Evolutionary conservation across 2,329 filamentous ascomycete genomes (phyloP).

Genomic region (Exophiala bonariae): DNA sequence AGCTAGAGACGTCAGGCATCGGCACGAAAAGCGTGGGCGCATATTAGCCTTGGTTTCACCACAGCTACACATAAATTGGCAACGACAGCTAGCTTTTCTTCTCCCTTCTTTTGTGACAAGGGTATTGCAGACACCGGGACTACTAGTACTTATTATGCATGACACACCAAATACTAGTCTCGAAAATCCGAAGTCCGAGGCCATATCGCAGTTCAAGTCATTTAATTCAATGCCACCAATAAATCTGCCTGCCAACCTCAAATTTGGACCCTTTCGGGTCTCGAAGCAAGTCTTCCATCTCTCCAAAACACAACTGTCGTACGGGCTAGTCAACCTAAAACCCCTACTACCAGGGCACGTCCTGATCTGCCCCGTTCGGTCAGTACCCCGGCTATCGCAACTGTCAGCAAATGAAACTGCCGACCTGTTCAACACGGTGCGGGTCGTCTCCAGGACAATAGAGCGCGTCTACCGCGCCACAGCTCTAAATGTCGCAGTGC

Average conservation of each 20-base stretch:
- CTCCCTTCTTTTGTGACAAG: no score
- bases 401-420: slow-evolving; percentile 70
- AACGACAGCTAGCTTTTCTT: no score
- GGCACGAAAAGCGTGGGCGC: no score
- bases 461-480: slow-evolving; percentile 62
- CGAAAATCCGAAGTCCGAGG: background rate
- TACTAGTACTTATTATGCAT: no score
- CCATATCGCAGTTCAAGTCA: no score
- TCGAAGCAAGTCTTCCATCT: slow-evolving; percentile 85
- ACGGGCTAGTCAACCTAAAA: slow-evolving; percentile 92
- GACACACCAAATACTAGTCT: no score
- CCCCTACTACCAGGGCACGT: slow-evolving; percentile 91
- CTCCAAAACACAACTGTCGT: slow-evolving; percentile 66
- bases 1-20: no score
- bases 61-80: no score
- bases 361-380: slow-evolving; percentile 74
- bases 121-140: no score
- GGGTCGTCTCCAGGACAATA: slow-evolving; percentile 77
- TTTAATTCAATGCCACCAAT: slow-evolving; percentile 16
- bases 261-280: slow-evolving; percentile 76
- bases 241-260: slow-evolving; percentile 42
- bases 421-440: slow-evolving; percentile 86
- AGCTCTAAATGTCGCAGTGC: slow-evolving; percentile 90
- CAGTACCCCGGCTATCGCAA: slow-evolving; percentile 72
- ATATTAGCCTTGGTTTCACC: no score